Percentiles rank a stretch among this genome's conserved stretches.
Evolutionary conservation across 805 yeast genomes (phyloP).

Genomic region (Cyberlindnera xishuangbannaensis): DNA sequence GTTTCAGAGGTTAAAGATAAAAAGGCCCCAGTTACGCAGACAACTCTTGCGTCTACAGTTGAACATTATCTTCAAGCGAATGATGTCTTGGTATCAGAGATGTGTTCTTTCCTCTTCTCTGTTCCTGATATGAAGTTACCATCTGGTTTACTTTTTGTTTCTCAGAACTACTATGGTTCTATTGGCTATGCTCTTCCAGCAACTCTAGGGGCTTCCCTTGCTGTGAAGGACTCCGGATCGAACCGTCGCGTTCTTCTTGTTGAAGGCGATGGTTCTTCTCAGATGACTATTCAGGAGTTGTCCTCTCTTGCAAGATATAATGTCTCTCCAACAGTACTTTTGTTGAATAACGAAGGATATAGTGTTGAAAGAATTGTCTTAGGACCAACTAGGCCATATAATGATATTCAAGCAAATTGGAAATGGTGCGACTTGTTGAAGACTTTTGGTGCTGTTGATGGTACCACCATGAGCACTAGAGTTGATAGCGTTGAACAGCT

Average conservation of each 20-base stretch:
- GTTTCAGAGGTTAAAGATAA: slow-evolving; percentile 5
- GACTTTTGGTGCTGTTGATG: slow-evolving; percentile 50
- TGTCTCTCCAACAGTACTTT: slow-evolving; percentile 50
- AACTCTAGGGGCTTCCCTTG: slow-evolving; percentile 55
- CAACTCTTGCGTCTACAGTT: slow-evolving; percentile 45
- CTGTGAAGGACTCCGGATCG: slow-evolving; percentile 38
- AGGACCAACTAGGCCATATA: slow-evolving; percentile 48
- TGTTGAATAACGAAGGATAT: slow-evolving; percentile 61
- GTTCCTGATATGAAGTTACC: slow-evolving; percentile 54
- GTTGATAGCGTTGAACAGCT: slow-evolving; percentile 32
- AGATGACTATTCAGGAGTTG: slow-evolving; percentile 60
- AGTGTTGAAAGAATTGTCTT: slow-evolving; percentile 60
- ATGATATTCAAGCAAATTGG: slow-evolving; percentile 58
- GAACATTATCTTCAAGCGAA: slow-evolving; percentile 47
- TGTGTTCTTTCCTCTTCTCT: slow-evolving; percentile 64
- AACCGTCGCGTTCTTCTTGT: slow-evolving; percentile 45
- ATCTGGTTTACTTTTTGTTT: slow-evolving; percentile 42
- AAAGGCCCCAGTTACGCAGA: slow-evolving; percentile 8
- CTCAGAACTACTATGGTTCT: slow-evolving; percentile 63
- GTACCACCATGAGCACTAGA: slow-evolving; percentile 34
- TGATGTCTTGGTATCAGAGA: slow-evolving; percentile 55
- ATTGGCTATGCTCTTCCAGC: slow-evolving; percentile 64
- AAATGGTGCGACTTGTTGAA: slow-evolving; percentile 39
- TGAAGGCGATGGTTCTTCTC: slow-evolving; percentile 67
- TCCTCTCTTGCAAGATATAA: slow-evolving; percentile 52